phyloP scores from a whole-genome alignment of 805 yeast genomes.

The Lipomyces yamanashiensis region DNA sequence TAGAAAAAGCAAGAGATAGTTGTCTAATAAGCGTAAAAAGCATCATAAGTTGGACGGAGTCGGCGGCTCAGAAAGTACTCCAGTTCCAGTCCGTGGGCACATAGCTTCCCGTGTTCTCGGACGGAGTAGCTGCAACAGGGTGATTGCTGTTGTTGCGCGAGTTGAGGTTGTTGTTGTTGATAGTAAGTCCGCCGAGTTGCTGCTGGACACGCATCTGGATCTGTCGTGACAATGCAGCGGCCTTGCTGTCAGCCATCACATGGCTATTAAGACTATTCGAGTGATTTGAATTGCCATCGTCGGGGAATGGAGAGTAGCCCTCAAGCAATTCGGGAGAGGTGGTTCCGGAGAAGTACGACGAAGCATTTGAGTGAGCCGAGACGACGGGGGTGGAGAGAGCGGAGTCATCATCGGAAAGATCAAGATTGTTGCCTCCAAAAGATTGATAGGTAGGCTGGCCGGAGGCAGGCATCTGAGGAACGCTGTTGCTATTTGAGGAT shows the following conservation, averaged over 20 bases:
- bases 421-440: constrained; percentile 1
- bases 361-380: constrained; percentile 1
- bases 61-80: constrained; percentile 37
- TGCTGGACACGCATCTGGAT: constrained; percentile 25
- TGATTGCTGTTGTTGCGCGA: neutral
- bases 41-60: neutral
- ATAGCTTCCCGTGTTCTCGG: constrained; percentile 33
- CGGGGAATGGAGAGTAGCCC: constrained; percentile 6
- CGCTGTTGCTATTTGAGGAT: too few species aligned
- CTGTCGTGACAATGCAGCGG: constrained; percentile 19
- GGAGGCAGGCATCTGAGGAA: too few species aligned
- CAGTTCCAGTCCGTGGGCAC: constrained; percentile 43
- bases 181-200: constrained; percentile 24
- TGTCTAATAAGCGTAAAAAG: too few species aligned
- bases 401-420: constrained; percentile 25
- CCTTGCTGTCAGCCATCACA: constrained; percentile 2
- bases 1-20: constrained; percentile 12
- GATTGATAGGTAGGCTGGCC: neutral
- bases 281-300: neutral
- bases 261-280: neutral
- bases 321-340: constrained; percentile 14
- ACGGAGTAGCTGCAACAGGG: constrained; percentile 22
- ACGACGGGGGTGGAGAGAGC: constrained; percentile 5
- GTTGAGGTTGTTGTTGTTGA: neutral
- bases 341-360: constrained; percentile 11